Evolutionary conservation across 306 rosid genomes (phyloP).

Genomic region (Prunus salicina): DNA sequence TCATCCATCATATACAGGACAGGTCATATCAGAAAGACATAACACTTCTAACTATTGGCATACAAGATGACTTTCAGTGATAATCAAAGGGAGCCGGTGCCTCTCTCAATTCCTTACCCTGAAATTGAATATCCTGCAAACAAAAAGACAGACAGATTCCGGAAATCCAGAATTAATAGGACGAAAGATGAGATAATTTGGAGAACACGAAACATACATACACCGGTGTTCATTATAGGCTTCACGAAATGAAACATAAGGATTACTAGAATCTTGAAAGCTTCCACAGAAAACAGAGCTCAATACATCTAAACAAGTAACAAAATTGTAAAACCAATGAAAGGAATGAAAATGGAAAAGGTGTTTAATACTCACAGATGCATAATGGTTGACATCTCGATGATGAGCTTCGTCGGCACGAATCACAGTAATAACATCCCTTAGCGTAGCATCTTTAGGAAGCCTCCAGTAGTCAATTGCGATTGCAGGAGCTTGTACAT

Average conservation of each 20-base stretch:
- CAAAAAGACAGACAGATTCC: too few relatives aligned
- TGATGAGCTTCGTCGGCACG: constrained; percentile 92
- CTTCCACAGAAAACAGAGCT: background rate
- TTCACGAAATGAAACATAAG: background rate
- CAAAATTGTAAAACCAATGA: background rate
- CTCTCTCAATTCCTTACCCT: too few relatives aligned
- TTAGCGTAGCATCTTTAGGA: constrained; percentile 63
- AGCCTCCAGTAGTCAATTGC: constrained; percentile 84
- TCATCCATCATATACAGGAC: too few relatives aligned
- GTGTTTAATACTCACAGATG: constrained; percentile 51
- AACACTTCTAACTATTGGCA: too few relatives aligned
- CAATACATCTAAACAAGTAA: background rate
- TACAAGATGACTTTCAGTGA: too few relatives aligned
- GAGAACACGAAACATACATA: background rate
- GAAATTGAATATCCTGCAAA: too few relatives aligned
- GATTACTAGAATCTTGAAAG: background rate
- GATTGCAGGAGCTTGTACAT: constrained; percentile 74
- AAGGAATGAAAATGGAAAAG: background rate
- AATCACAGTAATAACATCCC: constrained; percentile 62
- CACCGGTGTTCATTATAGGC: background rate
- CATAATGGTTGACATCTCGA: constrained; percentile 77
- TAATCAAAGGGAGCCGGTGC: too few relatives aligned
- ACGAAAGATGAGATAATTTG: too few relatives aligned
- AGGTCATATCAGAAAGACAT: too few relatives aligned
- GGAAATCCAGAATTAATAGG: too few relatives aligned